phyloP scores from a whole-genome alignment of 352 stramenopile species.

The Globisporangium cederbergense region DNA sequence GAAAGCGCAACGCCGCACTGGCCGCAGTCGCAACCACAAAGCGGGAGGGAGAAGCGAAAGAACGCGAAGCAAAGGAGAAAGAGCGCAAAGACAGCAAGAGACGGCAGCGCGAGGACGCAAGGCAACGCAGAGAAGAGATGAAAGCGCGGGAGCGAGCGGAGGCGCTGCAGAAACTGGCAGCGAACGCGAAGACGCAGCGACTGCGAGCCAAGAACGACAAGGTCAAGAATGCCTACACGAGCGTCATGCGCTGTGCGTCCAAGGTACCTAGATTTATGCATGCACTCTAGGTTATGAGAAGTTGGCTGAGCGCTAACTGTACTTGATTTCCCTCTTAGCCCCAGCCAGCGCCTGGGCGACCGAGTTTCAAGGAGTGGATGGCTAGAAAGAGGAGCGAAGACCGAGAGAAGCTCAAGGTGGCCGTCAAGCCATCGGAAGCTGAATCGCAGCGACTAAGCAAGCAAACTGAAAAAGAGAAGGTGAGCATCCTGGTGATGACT shows the following conservation, averaged over 20 bases:
- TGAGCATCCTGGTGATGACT: not conserved
- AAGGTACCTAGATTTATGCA: not conserved
- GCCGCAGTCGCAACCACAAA: not conserved
- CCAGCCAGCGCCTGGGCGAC: not conserved
- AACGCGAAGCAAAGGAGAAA: conserved; percentile 15
- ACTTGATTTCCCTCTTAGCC: not conserved
- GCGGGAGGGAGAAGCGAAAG: conserved; percentile 18
- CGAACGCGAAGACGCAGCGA: conserved; percentile 2
- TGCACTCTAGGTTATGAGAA: not conserved
- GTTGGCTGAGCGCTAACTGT: not conserved
- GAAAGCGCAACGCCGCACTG: not conserved
- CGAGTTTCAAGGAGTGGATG: conserved; percentile 17
- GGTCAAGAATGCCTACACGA: conserved; percentile 6
- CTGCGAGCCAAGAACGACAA: conserved; percentile 8
- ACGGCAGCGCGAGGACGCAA: conserved; percentile 15
- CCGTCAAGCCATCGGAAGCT: not conserved
- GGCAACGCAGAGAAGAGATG: conserved; percentile 5
- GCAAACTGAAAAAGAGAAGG: not conserved
- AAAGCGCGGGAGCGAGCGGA: conserved; percentile 1
- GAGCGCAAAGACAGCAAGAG: conserved; percentile 15
- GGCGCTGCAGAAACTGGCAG: not conserved
- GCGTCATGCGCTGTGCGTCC: conserved; percentile 8
- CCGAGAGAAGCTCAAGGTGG: not conserved
- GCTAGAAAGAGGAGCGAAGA: conserved; percentile 14
- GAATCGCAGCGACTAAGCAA: not conserved